These are phyloP conservation scores for Phytopythium ostracodes DNA, from an alignment of 352 stramenopile genomes.

Conservation along the genomic window DNA sequence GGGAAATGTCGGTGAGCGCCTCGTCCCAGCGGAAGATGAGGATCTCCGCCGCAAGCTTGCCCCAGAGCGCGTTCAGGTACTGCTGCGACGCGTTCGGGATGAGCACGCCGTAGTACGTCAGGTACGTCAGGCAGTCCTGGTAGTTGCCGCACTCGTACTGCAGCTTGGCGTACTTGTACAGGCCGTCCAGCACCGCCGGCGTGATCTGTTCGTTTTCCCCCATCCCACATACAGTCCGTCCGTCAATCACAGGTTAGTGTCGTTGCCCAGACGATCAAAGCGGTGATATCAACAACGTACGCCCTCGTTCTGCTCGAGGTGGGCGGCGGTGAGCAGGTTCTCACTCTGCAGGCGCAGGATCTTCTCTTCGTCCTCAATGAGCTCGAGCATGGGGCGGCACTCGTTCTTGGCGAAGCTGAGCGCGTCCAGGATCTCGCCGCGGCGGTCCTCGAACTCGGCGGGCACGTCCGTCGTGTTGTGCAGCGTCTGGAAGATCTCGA, in stretches of 20 bases:
- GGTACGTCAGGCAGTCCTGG: slow-evolving; percentile 86
- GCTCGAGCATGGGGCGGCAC: slow-evolving; percentile 69
- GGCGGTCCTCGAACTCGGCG: slow-evolving; percentile 80
- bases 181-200: slow-evolving; percentile 82
- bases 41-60: slow-evolving; percentile 95
- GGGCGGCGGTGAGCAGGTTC: slow-evolving; percentile 70
- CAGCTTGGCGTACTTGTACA: slow-evolving; percentile 95
- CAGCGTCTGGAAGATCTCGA: slow-evolving; percentile 94
- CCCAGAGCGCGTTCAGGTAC: slow-evolving; percentile 92
- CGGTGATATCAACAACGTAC: slow-evolving; percentile 27
- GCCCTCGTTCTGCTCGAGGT: slow-evolving; percentile 79
- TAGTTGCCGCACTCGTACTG: slow-evolving; percentile 98
- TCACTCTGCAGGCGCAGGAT: slow-evolving; percentile 84
- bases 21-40: slow-evolving; percentile 96
- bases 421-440: slow-evolving; percentile 67
- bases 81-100: slow-evolving; percentile 84
- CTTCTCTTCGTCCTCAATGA: slow-evolving; percentile 86
- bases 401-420: slow-evolving; percentile 74
- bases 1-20: slow-evolving; percentile 90
- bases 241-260: background rate
- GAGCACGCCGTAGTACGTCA: slow-evolving; percentile 88
- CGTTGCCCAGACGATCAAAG: slow-evolving; percentile 6
- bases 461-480: slow-evolving; percentile 77
- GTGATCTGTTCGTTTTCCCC: slow-evolving; percentile 87
- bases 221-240: too few species aligned